Base-by-base conservation (phyloP, 768 basidiomycete species). In the Asterophora parasitica region DNA sequence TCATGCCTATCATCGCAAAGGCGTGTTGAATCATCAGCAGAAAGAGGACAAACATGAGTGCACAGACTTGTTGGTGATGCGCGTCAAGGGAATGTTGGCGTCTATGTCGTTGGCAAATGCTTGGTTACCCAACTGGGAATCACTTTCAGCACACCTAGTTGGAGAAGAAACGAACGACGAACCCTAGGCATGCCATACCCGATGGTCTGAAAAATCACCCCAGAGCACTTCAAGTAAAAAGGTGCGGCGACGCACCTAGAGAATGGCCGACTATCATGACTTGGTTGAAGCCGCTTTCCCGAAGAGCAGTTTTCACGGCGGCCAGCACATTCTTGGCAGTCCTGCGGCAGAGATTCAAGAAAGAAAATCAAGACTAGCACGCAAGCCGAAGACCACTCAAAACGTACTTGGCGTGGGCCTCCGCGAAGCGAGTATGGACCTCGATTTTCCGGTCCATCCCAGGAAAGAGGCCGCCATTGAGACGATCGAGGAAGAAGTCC, bases 261-360 rank as follows among this genome's bases (percentile, higher is more conserved):
- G 74, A 75, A 51, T 75, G 74, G 9, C 72, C 74, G 11, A 76
- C 73, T 23, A 71, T 31, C 0, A 72, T 76, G 1, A 80, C 71
- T 8, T 64, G 50, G 10, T 54, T 69, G 0, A 72, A 57, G 10
- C 54, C 51, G 45, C 71, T 67, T 31, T 49, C 46, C 1, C 60
- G 62, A 51, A 80, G 59, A 13, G 71, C 63, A 19, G 57, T 53
- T 40, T 72, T 49, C 8, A 80, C 77, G 10, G 77, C 78, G 6
- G 69, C 58, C n/a, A 79, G 64, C 4, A 78, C 55, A 16, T 62
- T 52, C 11, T 57, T 44, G 1, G 74, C 74, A 11, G 72, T 68
- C 8, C 73, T 75, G 33, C 7, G 9, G 6, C 26, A 33, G 43
- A 16, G 23, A n/a, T n/a, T n/a, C n/a, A 23, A 23, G 23, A 23